These are phyloP conservation scores for Neurospora sublineolata DNA, from an alignment of 495 filamentous ascomycete genomes.

Conservation along the genomic window DNA sequence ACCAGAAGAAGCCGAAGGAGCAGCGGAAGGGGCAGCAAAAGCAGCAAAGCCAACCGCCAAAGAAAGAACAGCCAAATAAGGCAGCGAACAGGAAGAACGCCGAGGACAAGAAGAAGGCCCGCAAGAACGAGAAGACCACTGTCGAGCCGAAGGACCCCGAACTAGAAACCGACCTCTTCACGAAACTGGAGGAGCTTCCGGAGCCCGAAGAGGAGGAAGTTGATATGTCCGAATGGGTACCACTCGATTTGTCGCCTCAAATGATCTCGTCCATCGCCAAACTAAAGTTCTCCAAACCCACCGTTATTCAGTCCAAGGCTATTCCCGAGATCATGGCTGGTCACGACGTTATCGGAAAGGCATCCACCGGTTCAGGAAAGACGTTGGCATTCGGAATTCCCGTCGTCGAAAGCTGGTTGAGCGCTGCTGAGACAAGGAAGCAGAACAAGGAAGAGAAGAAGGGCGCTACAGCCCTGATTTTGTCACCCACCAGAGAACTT, in stretches of 20 bases:
- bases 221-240: constrained; percentile 66
- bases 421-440: constrained; percentile 11
- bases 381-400: constrained; percentile 76
- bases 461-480: constrained; percentile 67
- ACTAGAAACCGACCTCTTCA: constrained; percentile 34
- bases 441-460: constrained; percentile 28
- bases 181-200: constrained; percentile 26
- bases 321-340: constrained; percentile 68
- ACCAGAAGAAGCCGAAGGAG: constrained; percentile 2
- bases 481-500: constrained; percentile 86
- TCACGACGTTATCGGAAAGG: constrained; percentile 71
- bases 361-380: constrained; percentile 74
- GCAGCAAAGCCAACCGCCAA: constrained; percentile 10
- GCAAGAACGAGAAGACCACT: constrained; percentile 13
- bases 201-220: constrained; percentile 34
- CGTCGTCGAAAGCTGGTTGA: constrained; percentile 56
- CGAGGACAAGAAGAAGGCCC: constrained; percentile 12
- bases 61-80: constrained; percentile 13
- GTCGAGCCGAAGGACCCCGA: constrained; percentile 10
- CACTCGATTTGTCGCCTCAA: constrained; percentile 55
- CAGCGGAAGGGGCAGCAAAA: constrained; percentile 20
- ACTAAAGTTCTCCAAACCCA: constrained; percentile 68
- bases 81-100: constrained; percentile 14
- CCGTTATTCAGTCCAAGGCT: constrained; percentile 60
- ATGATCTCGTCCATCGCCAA: constrained; percentile 64